Base-by-base conservation (phyloP, 169 alveolate genomes). In the Plasmodium inui region DNA sequence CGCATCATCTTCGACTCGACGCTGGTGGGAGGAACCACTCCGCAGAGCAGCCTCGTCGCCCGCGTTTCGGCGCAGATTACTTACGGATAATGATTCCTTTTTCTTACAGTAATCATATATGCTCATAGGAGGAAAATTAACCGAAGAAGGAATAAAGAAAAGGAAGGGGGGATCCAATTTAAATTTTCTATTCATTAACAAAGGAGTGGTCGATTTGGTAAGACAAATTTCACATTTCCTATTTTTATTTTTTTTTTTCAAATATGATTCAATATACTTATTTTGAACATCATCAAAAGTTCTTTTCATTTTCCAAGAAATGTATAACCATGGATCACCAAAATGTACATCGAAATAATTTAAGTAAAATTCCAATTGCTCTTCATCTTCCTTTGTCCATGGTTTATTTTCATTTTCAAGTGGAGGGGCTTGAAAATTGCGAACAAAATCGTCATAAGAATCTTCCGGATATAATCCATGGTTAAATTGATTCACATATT, bases 221-320 rank as follows among this genome's bases (percentile, higher is more conserved):
- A 97, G 83, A 37, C 97, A 95, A 81, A 97, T 89, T 92, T 96
- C 98, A 93, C 98, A 97, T 61, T 76, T 93, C 84, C 96, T 95
- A 88, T 85, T 94, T 83, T 96, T 81, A 90, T 84, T 97, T 96
- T 96, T 92, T 26, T 97, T 96, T 46, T 95, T 95, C 26, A 93
- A 82, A 44, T 83, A 94, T 76, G 94, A 86, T 50, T 96, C 95
- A 28, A 92, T 55, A 84, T 97, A 97, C 74, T 97, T 88, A 73
- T 95, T 93, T 90, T 93, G 98, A 39, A 97, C 98, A 37, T 97
- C 98, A 61, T 95, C 97, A 55, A 95, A 93, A 22, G 97, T 95
- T 26, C 98, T 78, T 94, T 97, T 98, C 98, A 97, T 95, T 83
- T 97, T 97, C 98, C 98, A 97, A 17, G 98, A 97, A 39, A 97